Evolutionary conservation across 2,329 filamentous ascomycete genomes (phyloP).

Genomic region (Alternaria angustiovoidea): DNA sequence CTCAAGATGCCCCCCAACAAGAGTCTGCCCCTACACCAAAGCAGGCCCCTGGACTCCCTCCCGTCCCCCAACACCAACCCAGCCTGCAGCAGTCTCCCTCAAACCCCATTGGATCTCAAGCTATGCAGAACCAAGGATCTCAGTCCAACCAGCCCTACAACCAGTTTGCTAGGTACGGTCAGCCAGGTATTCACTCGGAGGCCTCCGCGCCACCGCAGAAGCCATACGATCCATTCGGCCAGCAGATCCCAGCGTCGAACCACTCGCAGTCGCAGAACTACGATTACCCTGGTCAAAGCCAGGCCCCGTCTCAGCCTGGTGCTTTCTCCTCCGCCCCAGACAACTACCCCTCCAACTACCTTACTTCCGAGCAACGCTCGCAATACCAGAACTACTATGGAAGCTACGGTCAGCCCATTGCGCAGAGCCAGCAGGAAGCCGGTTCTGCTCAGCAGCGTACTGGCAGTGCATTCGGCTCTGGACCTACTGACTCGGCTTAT

Average conservation of each 20-base stretch:
- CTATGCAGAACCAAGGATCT: constrained; percentile 60
- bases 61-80: constrained; percentile 63
- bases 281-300: constrained; percentile 61
- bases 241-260: constrained; percentile 66
- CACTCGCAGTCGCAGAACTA: constrained; percentile 50
- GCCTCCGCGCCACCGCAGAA: constrained; percentile 73
- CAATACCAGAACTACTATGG: constrained; percentile 74
- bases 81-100: constrained; percentile 54
- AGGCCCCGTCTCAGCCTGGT: constrained; percentile 68
- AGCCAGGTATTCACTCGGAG: constrained; percentile 67
- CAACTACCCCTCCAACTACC: constrained; percentile 83
- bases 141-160: constrained; percentile 60
- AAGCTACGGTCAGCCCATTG: constrained; percentile 60
- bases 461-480: constrained; percentile 76
- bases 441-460: constrained; percentile 76
- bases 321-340: constrained; percentile 76
- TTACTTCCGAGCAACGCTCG: constrained; percentile 77
- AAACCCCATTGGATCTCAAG: constrained; percentile 61
- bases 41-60: constrained; percentile 68
- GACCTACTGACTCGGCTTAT: constrained; percentile 66
- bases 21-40: constrained; percentile 61
- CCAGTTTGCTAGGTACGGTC: constrained; percentile 75
- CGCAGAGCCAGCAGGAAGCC: constrained; percentile 72
- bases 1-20: constrained; percentile 50
- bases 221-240: constrained; percentile 84